phyloP scores from a whole-genome alignment of 106 monocot species.

The Narthecium ossifragum region DNA sequence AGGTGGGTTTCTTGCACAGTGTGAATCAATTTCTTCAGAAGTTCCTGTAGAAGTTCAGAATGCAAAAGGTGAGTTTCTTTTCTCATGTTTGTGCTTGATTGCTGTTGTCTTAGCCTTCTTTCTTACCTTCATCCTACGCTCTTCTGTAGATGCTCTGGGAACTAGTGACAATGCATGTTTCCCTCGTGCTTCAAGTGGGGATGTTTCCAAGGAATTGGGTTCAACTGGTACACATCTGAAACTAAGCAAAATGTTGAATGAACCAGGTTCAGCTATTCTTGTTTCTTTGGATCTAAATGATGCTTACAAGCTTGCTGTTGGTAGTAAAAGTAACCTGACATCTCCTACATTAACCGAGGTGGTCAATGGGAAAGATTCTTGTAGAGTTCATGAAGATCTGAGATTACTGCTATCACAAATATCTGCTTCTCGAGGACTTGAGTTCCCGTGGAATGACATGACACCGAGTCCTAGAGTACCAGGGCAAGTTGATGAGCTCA shows the following conservation, averaged over 20 bases:
- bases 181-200: constrained; percentile 7
- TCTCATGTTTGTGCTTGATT: not conserved
- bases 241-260: not conserved
- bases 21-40: not conserved
- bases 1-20: constrained; percentile 8
- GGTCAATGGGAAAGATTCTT: constrained; percentile 50
- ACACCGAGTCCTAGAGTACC: constrained; percentile 24
- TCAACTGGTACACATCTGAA: constrained; percentile 2
- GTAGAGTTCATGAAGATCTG: constrained; percentile 51
- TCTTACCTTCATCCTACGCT: not conserved
- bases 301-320: constrained; percentile 54
- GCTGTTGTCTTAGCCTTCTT: not conserved
- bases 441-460: constrained; percentile 16
- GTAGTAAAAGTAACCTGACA: constrained; percentile 28
- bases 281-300: constrained; percentile 54
- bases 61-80: constrained; percentile 3
- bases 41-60: constrained; percentile 20
- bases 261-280: constrained; percentile 13
- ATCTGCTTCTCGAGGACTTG: constrained; percentile 24
- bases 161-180: constrained; percentile 4
- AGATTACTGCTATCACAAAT: constrained; percentile 30
- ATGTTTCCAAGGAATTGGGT: constrained; percentile 10
- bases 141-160: constrained; percentile 2
- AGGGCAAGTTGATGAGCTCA: constrained; percentile 16
- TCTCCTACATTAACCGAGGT: constrained; percentile 35